Evolutionary conservation across 192 early-diverging fungal genomes (phyloP), one percentile per base, ranked within the genome.

Genomic region (Thoreauomyces humboldtii): DNA sequence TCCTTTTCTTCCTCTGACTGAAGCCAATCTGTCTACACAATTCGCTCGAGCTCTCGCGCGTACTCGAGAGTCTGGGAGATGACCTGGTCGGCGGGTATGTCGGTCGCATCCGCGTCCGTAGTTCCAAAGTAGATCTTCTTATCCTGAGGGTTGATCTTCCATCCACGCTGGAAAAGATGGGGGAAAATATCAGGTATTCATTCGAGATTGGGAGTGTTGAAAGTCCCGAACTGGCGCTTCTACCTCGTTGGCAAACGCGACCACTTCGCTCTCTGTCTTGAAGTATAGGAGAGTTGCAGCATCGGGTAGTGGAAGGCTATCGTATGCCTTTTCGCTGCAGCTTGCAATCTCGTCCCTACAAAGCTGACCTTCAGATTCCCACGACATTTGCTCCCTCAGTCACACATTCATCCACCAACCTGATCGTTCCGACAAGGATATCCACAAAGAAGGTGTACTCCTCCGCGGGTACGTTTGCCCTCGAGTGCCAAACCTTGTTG

Each of bases 391-490:
- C n/a, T n/a, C n/a, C n/a, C n/a, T n/a, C n/a, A n/a, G n/a, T n/a
- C n/a, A n/a, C n/a, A n/a, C n/a, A n/a, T n/a, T n/a, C n/a, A 9
- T 41, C 38, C 38, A 41, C 38, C 11, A 41, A 92, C 90, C 91
- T 84, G 65, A 97, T 95, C 2, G 94, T 97, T 28, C 77, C 77
- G 79, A 97, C 93, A 65, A 98, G 77, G 61, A 96, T 94, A 64
- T 97, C 92, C 62, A 94, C 88, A 69, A 97, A 97, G 69, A 97
- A 92, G 59, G 86, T 61, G 73, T 93, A 98, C 73, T 97, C 93
- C 60, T 89, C 81, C 17, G 89, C 91, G 9, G 91, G 90, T n/a
- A 96, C 91, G 60, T 92, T 88, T 15, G 80, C 72, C 75, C 94
- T 79, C 60, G 88, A 83, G 73, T 91, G 89, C 95, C 95, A 97